Percentiles rank a stretch among this genome's conserved stretches.
Evolutionary conservation across 306 rosid species (phyloP).

Genomic region (Corylus americana): DNA sequence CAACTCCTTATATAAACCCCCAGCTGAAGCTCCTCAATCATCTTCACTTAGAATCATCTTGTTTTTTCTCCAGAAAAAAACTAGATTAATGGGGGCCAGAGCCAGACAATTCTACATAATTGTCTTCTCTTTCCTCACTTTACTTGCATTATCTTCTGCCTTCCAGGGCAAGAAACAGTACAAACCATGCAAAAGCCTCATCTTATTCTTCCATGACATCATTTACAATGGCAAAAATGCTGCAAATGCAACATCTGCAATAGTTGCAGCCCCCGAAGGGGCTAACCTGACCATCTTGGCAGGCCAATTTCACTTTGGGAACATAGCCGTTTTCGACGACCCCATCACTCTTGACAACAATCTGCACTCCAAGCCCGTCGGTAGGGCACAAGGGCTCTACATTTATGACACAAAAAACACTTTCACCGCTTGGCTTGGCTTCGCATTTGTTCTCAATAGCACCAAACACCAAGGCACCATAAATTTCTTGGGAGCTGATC

Average conservation of each 20-base stretch:
- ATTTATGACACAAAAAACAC: slow-evolving; percentile 62
- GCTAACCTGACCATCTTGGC: slow-evolving; percentile 58
- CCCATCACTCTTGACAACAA: slow-evolving; percentile 74
- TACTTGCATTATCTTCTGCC: slow-evolving; percentile 38
- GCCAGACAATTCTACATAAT: background rate
- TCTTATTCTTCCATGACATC: slow-evolving; percentile 65
- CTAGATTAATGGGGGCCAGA: slow-evolving; percentile 34
- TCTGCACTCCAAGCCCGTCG: slow-evolving; percentile 66
- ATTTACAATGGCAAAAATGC: slow-evolving; percentile 66
- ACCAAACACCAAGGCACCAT: slow-evolving; percentile 51
- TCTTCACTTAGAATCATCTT: too few species aligned
- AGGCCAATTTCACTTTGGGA: slow-evolving; percentile 52
- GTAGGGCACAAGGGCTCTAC: slow-evolving; percentile 82
- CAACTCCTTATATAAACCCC: too few species aligned
- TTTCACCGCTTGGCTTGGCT: slow-evolving; percentile 65
- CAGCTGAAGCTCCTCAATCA: too few species aligned
- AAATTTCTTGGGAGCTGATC: slow-evolving; percentile 69
- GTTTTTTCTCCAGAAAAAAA: too few species aligned
- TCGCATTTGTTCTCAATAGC: slow-evolving; percentile 52
- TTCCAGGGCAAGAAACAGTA: slow-evolving; percentile 24
- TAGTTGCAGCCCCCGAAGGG: slow-evolving; percentile 71
- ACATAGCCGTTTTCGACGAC: slow-evolving; percentile 68
- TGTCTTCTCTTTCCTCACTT: slow-evolving; percentile 22
- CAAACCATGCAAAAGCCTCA: slow-evolving; percentile 60
- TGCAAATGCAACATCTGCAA: slow-evolving; percentile 67